Base-by-base conservation (phyloP, 106 monocot genomes). In the Dioscorea dumetorum region DNA sequence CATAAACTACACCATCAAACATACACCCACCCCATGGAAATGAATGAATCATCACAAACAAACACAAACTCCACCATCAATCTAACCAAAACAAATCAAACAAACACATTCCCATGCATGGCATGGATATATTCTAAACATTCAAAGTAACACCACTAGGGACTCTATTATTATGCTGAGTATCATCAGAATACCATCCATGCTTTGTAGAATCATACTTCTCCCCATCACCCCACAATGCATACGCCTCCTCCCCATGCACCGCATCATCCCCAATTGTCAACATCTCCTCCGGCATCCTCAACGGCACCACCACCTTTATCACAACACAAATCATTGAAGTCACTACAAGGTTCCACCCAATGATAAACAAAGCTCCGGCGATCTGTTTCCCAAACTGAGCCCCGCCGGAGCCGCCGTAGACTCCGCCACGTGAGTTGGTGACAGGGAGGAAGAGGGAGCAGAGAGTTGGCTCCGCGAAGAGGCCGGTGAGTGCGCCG, bases 201-300 rank as follows among this genome's bases (percentile, higher is more conserved):
- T 81, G 80, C 67, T 48, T 66, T 13, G 67, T 61, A 17, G 71
- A 51, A 33, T 82, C 82, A 19, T 77, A 82, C 77, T 77, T 82
- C 77, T 82, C 82, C 1, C 82, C 82, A 24, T 82, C 82, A 14
- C 82, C 82, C 82, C 82, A 82, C 69, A 82, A 64, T 2, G 82
- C 82, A 53, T 82, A 82, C 4, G 82, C 82, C 68, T 82, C 82
- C 72, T 82, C 82, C 13, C 82, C 82, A 28, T 82, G 82, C 57
- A 77, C 82, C 3, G 82, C 82, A 64, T 82, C 82, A 61, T 82
- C 82, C 18, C 82, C 82, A 62, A 82, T 82, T 22, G 53, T 18
- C 32, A 82, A 67, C 48, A 69, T 34, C 60, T 82, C 82, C 51
- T 82, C 82, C 50, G 77, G 53, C 82, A 82, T 82, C 21, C 82